Evolutionary conservation across 1,139 yeast species (phyloP), one percentile per base, ranked within the genome.

Genomic region (Chernovozyma sophiae-reginae): DNA sequence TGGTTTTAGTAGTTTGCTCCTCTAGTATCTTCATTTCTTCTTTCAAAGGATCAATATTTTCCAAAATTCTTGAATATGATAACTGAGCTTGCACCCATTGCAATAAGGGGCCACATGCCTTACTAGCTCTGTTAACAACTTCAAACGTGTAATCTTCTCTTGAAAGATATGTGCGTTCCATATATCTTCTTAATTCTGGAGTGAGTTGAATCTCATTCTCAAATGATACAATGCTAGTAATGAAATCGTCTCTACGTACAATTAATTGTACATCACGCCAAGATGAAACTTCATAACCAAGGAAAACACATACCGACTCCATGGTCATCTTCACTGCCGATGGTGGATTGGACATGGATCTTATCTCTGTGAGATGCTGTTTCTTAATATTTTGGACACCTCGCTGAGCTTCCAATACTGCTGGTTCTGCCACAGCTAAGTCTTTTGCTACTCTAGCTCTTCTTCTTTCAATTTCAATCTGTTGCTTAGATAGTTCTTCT

Each of bases 301-400:
- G 58, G 25, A 92, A 58, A 2, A 77, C 71, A 60, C 97, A 89
- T 0, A 92, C 96, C 2, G 96, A 83, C 49, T 92, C 97, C 67
- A 92, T 64, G 0, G 96, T 81, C 55, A 85, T 60, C 50, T 86
- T 87, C 3, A 92, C 94, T 0, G 94, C 83, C 10, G 79, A 82
- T 0, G 98, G 98, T 0, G 98, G 98, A 44, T 87, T 86, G 4
- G 77, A 60, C 95, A 92, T 85, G 26, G 96, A 83, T 51, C 96
- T 67, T 28, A 92, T 66, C 57, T 92, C 98, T 0, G 95, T 86
- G 32, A 92, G 68, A 51, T 92, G 97, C 45, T 86, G 95, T 55
- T 90, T 92, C 58, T 89, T 89, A 46, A 92, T 92, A 51, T 86
- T 85, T 47, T 86, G 85, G 13, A 92, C 97, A 19, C 96, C 95